Base-by-base conservation (phyloP, 768 basidiomycete species). In the Jaapia argillacea region DNA sequence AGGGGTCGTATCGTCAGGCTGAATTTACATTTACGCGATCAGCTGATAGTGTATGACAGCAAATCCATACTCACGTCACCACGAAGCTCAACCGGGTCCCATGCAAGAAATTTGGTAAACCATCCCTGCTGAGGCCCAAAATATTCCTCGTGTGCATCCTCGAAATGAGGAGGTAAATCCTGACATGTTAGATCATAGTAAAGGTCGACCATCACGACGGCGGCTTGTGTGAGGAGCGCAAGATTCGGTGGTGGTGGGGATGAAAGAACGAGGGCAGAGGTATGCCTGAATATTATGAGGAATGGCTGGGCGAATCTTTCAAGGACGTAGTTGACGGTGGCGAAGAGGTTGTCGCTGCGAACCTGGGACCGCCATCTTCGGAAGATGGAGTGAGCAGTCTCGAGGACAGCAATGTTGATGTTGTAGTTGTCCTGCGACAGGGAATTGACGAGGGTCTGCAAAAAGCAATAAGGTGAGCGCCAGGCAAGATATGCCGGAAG, bases 361-460 rank as follows among this genome's bases (percentile, higher is more conserved):
- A 91, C 85, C 53, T 85, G 85, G 1, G 89, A 80, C 36, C 94
- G 79, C 94, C 94, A 99, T 38, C 82, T 84, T 35, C 71, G 75
- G 67, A 97, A 98, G 54, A 99, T 97, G 28, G 90, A 93, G 59
- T 97, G 96, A 0, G 92, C 92, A 0, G 92, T 92, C 56, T 96
- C 79, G 36, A 99, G 72, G 6, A 99, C 87, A 39, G 86, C 88
- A 20, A 93, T 69, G 60, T 96, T 98, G 49, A 87, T 60, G 46
- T 81, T 79, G 57, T 89, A 93, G 53, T 94, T 80, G 2, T 81
- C 75, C 3, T 69, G 65, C 2, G 89, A 90, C 12, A 98, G 73
- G 26, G 87, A 90, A 16, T 64, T 58, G 16, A 94, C 86, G 36
- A 99, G 79, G 85, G 92, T 89, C 92, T 96, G 53, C 26, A 16